phyloP scores from a whole-genome alignment of 2,329 filamentous ascomycete genomes.

The Fulvia fulva region DNA sequence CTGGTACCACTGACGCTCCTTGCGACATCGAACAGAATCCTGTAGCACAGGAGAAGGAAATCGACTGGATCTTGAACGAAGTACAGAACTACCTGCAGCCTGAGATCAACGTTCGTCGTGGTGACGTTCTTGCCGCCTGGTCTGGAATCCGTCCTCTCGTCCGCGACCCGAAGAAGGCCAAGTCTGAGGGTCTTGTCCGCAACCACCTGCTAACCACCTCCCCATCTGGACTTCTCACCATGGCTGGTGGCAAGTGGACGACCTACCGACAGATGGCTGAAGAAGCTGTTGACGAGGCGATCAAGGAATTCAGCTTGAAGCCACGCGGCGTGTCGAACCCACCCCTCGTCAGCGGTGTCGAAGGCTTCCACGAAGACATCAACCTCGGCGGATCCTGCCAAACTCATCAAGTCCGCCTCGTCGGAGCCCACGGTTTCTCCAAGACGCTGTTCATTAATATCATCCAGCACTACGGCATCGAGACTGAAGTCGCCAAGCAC shows the following conservation, averaged over 20 bases:
- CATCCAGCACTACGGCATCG: constrained; percentile 87
- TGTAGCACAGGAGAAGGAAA: constrained; percentile 75
- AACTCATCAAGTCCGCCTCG: constrained; percentile 74
- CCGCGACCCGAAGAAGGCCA: constrained; percentile 78
- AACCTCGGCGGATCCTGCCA: constrained; percentile 71
- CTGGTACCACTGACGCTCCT: constrained; percentile 79
- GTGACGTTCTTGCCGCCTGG: constrained; percentile 87
- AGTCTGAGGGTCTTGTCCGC: constrained; percentile 81
- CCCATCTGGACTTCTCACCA: constrained; percentile 75
- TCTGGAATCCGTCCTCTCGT: constrained; percentile 83
- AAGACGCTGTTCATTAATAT: constrained; percentile 92
- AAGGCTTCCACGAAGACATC: constrained; percentile 66
- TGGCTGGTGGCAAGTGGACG: constrained; percentile 88
- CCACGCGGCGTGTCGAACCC: constrained; percentile 56
- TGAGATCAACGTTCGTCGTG: constrained; percentile 78
- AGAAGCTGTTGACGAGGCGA: constrained; percentile 77
- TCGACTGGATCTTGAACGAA: constrained; percentile 82
- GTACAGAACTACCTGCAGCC: constrained; percentile 77
- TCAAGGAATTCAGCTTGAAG: constrained; percentile 63
- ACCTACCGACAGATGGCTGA: constrained; percentile 92
- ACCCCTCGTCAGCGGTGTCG: constrained; percentile 63
- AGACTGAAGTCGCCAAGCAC: constrained; percentile 89
- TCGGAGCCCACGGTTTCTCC: constrained; percentile 82
- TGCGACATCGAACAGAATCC: constrained; percentile 70
- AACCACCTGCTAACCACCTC: constrained; percentile 81